Percentiles rank a stretch among this genome's conserved stretches.
Evolutionary conservation across 2,329 filamentous ascomycete species (phyloP).

Genomic region (Paecilomyces sp.): DNA sequence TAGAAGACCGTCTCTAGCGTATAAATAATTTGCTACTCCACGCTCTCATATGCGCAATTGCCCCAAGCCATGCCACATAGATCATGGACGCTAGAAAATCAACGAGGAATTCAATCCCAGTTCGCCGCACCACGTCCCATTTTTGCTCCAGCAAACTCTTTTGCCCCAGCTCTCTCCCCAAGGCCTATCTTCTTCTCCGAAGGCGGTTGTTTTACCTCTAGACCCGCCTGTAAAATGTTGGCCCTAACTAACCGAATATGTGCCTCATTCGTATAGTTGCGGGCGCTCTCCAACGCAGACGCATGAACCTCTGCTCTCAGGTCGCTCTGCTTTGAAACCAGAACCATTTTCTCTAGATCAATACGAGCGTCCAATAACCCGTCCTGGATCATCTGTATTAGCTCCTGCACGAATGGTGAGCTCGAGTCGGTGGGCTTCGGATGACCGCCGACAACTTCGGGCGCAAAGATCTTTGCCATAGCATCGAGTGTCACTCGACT

Average conservation of each 20-base stretch:
- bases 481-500: conserved; percentile 75
- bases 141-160: not conserved
- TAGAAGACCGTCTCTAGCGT: not conserved
- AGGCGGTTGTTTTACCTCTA: conserved; percentile 54
- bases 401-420: conserved; percentile 49
- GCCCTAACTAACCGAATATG: conserved; percentile 70
- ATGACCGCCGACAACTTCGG: conserved; percentile 28
- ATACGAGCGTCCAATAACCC: conserved; percentile 70
- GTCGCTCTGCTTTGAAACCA: conserved; percentile 64
- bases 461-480: conserved; percentile 69
- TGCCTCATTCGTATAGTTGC: conserved; percentile 66
- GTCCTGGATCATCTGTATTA: conserved; percentile 68
- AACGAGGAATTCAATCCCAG: not conserved
- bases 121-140: not conserved
- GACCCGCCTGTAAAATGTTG: conserved; percentile 64
- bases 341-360: conserved; percentile 73
- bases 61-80: not conserved
- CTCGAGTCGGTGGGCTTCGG: conserved; percentile 55
- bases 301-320: conserved; percentile 63
- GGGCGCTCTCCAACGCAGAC: conserved; percentile 60
- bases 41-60: not conserved
- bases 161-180: not conserved
- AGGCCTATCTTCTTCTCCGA: conserved; percentile 5
- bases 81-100: not conserved
- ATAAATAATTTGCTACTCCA: not conserved